A percentile compares a stretch with the other conserved stretches of the same genome.
These are phyloP conservation scores for Malbranchea zuffiana DNA, from an alignment of 2,329 filamentous ascomycete genomes.

Conservation along the genomic window DNA sequence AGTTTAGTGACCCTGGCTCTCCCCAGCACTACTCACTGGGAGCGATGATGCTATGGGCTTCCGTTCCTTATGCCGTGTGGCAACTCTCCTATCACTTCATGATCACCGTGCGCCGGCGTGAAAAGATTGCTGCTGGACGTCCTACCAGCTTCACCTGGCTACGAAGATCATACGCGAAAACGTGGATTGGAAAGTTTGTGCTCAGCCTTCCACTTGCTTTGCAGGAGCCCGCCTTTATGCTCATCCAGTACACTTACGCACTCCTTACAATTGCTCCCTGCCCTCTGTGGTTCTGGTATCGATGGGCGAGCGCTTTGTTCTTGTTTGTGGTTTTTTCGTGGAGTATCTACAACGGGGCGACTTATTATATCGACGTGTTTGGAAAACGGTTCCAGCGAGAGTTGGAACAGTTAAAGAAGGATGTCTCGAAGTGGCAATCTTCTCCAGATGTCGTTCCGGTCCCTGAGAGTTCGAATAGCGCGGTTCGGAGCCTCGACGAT, in stretches of 20 bases:
- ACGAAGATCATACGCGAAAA: slow-evolving; percentile 77
- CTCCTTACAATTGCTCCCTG: slow-evolving; percentile 89
- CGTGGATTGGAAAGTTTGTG: slow-evolving; percentile 78
- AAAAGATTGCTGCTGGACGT: slow-evolving; percentile 89
- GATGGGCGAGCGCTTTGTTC: slow-evolving; percentile 66
- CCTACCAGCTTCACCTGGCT: slow-evolving; percentile 98
- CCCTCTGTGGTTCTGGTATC: slow-evolving; percentile 86
- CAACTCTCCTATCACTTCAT: slow-evolving; percentile 87
- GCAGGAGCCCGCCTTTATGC: slow-evolving; percentile 88
- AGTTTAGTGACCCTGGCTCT: slow-evolving; percentile 54
- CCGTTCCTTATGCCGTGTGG: slow-evolving; percentile 85
- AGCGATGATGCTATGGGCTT: slow-evolving; percentile 90
- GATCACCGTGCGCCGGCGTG: slow-evolving; percentile 86
- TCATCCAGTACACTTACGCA: slow-evolving; percentile 88
- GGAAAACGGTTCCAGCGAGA: slow-evolving; percentile 95
- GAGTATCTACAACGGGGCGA: slow-evolving; percentile 95
- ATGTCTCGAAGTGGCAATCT: slow-evolving; percentile 80
- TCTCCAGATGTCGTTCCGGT: slow-evolving; percentile 10
- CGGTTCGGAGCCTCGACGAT: slow-evolving; percentile 7
- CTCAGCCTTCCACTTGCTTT: slow-evolving; percentile 61
- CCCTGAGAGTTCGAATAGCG: slow-evolving; percentile 2
- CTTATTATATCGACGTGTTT: slow-evolving; percentile 97
- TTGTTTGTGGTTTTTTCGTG: slow-evolving; percentile 75
- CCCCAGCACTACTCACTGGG: slow-evolving; percentile 66
- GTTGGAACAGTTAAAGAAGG: slow-evolving; percentile 73